Percentiles rank a stretch among this genome's conserved stretches.
Evolutionary conservation across 345 rosid species (phyloP).

Genomic region (rapeseed (Brassica napus)): DNA sequence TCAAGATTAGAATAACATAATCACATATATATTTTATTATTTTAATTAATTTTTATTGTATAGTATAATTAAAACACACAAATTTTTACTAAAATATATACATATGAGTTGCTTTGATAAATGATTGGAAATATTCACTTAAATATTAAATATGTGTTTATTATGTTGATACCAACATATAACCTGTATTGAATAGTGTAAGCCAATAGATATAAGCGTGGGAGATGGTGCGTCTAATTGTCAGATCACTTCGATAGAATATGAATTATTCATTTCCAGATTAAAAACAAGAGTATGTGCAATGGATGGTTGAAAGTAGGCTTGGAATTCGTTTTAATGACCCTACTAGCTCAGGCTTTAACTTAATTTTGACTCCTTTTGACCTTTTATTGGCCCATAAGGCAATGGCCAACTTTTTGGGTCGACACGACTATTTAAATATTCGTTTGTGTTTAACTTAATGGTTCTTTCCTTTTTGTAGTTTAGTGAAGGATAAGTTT

Average conservation of each 20-base stretch:
- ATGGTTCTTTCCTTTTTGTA: neutral
- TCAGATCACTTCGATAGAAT: neutral
- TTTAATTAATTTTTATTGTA: neutral
- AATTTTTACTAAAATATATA: neutral
- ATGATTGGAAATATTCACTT: neutral
- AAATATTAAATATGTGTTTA: neutral
- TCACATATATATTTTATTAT: neutral
- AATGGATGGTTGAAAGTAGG: neutral
- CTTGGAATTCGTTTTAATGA: neutral
- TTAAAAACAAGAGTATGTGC: conserved; percentile 4
- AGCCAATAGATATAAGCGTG: neutral
- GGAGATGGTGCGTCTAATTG: neutral
- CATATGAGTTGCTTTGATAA: neutral
- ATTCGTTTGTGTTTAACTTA: neutral
- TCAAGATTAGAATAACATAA: neutral
- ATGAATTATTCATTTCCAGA: neutral
- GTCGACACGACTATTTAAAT: conserved; percentile 21
- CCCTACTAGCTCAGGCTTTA: conserved; percentile 33
- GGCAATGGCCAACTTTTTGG: neutral
- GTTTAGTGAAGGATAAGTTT: neutral
- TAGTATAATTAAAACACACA: neutral
- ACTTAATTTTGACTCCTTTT: conserved; percentile 28
- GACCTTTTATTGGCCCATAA: conserved; percentile 26
- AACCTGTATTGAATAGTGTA: neutral
- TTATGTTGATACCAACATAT: neutral